Conservation (phyloP, 1,284 basidiomycete genomes). For the Leccinum pachyderme region DNA sequence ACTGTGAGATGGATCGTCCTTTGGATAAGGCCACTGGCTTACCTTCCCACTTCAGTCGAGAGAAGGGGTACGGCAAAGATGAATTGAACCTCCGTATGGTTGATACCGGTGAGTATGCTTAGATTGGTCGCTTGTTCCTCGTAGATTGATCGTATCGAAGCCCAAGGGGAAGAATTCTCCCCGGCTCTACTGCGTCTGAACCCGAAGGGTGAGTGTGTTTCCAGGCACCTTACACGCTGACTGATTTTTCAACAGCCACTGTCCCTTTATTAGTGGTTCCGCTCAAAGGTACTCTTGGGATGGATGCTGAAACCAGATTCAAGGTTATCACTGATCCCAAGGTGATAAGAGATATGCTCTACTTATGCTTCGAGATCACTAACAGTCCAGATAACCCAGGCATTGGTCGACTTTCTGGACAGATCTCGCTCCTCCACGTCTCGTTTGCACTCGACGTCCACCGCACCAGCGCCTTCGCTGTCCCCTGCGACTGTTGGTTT, state of each 20-base stretch:
- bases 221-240: background rate
- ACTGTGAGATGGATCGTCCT: slow-evolving; percentile 38
- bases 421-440: slow-evolving; percentile 69
- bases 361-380: background rate
- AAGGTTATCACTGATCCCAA: slow-evolving; percentile 77
- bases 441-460: slow-evolving; percentile 64
- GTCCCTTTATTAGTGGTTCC: slow-evolving; percentile 85
- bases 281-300: slow-evolving; percentile 64
- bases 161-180: slow-evolving; percentile 65
- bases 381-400: slow-evolving; percentile 39
- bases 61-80: slow-evolving; percentile 39
- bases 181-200: slow-evolving; percentile 74
- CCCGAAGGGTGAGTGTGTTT: slow-evolving; percentile 53
- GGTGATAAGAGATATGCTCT: slow-evolving; percentile 37
- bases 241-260: slow-evolving; percentile 49
- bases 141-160: slow-evolving; percentile 33
- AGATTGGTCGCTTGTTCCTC: background rate
- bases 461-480: slow-evolving; percentile 72
- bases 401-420: slow-evolving; percentile 80
- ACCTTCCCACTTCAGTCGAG: background rate
- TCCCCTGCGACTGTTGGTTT: slow-evolving; percentile 81
- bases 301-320: slow-evolving; percentile 77
- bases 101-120: slow-evolving; percentile 15
- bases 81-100: slow-evolving; percentile 64
- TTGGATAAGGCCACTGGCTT: background rate